Evolutionary conservation across 2,329 filamentous ascomycete species (phyloP).

Genomic region (Beauveria pseudobassiana): DNA sequence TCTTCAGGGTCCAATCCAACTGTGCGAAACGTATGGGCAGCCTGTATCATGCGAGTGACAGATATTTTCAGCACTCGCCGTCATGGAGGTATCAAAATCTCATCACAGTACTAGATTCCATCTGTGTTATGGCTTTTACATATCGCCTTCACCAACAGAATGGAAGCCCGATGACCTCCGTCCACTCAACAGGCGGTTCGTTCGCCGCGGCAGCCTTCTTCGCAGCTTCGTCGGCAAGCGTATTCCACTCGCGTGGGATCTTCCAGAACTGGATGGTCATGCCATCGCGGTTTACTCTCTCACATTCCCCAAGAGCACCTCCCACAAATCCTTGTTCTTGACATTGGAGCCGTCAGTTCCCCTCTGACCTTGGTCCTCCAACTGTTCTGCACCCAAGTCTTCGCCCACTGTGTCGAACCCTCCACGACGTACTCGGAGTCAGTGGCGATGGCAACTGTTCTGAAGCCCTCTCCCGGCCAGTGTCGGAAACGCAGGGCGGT

Average conservation of each 20-base stretch:
- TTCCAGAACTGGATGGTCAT: constrained; percentile 39
- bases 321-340: constrained; percentile 47
- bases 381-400: constrained; percentile 34
- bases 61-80: no score
- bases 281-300: constrained; percentile 20
- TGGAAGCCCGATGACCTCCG: background rate
- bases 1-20: no score
- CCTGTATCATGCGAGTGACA: no score
- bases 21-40: no score
- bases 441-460: constrained; percentile 42
- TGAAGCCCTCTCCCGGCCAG: constrained; percentile 36
- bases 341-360: constrained; percentile 23
- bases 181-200: background rate
- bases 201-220: constrained; percentile 21
- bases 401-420: constrained; percentile 35
- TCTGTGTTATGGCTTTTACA: no score
- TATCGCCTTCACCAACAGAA: background rate
- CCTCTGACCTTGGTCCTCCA: constrained; percentile 31
- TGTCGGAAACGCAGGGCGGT: constrained; percentile 36
- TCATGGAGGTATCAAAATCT: no score
- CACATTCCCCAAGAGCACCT: constrained; percentile 35
- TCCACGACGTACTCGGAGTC: constrained; percentile 44
- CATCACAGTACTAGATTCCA: no score
- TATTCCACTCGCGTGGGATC: constrained; percentile 37
- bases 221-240: constrained; percentile 31